Evolutionary conservation across 768 basidiomycete species (phyloP), one percentile per base, ranked within the genome.

Genomic region (Cystofilobasidium capitatum): DNA sequence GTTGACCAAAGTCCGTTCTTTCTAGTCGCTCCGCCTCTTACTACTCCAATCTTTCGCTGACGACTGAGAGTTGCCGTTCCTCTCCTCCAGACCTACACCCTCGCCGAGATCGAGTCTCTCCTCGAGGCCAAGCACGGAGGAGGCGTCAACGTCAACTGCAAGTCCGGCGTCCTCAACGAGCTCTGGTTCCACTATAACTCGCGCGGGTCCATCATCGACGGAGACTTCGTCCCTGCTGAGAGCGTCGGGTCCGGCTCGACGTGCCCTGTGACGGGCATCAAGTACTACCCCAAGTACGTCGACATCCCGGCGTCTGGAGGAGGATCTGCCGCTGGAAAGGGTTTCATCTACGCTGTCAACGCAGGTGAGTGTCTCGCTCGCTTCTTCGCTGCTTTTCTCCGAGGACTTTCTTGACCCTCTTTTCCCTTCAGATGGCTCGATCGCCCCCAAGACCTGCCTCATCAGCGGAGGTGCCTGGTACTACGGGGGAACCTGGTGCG

Each of bases 11-110:
- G n/a, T n/a, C n/a, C n/a, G n/a, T n/a, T n/a, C n/a, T n/a, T n/a
- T n/a, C n/a, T n/a, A n/a, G n/a, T n/a, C n/a, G n/a, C n/a, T n/a
- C n/a, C n/a, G n/a, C n/a, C n/a, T n/a, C n/a, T n/a, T n/a, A n/a
- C n/a, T n/a, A n/a, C n/a, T n/a, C n/a, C n/a, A n/a, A n/a, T n/a
- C n/a, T n/a, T n/a, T n/a, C n/a, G n/a, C n/a, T n/a, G n/a, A n/a
- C n/a, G n/a, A n/a, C n/a, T n/a, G n/a, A n/a, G n/a, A n/a, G n/a
- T n/a, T n/a, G n/a, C n/a, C n/a, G n/a, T n/a, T n/a, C n/a, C n/a
- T n/a, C n/a, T n/a, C n/a, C n/a, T n/a, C 26, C 74, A 77, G 71
- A 87, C 86, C 0, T 84, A 84, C 74, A 83, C 83, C 0, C 80
- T 87, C 9, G 70, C 54, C 22, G 51, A 71, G 39, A 74, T 75